These are phyloP conservation scores for Nicotiana paniculata DNA, from an alignment of 257 asterid genomes.

Conservation along the genomic window DNA sequence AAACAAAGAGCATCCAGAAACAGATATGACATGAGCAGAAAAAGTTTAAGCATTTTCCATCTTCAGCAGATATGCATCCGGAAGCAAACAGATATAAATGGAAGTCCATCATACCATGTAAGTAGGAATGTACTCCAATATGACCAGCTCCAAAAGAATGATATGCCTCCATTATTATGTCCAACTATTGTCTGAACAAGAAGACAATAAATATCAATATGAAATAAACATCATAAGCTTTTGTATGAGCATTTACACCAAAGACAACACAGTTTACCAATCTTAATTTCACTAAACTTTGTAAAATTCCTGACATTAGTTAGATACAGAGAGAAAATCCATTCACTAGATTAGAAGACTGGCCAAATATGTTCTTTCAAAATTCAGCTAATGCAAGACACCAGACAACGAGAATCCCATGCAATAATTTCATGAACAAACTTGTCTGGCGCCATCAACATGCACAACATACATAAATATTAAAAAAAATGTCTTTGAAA, in stretches of 20 bases:
- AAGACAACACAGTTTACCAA: neutral
- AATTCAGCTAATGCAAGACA: neutral
- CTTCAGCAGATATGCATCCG: neutral
- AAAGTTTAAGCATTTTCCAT: neutral
- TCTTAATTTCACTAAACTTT: neutral
- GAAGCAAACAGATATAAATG: neutral
- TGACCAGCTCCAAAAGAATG: slow-evolving; percentile 99
- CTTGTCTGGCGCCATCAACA: neutral
- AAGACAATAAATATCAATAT: neutral
- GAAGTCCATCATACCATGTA: slow-evolving; percentile 57
- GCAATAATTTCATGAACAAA: neutral
- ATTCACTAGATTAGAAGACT: neutral
- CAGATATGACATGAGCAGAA: neutral
- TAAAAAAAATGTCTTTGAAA: neutral
- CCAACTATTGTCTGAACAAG: slow-evolving; percentile 66
- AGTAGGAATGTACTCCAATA: slow-evolving; percentile 99
- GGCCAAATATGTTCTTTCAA: neutral
- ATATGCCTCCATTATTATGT: slow-evolving; percentile 74
- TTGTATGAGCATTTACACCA: neutral
- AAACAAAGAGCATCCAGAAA: neutral
- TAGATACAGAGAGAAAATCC: neutral
- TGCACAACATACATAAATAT: neutral
- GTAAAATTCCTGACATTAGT: neutral
- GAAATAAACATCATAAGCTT: neutral
- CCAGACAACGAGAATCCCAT: neutral